Evolutionary conservation across 2,329 filamentous ascomycete genomes (phyloP), one percentile per base, ranked within the genome.

Genomic region (Stachybotrys elegans): DNA sequence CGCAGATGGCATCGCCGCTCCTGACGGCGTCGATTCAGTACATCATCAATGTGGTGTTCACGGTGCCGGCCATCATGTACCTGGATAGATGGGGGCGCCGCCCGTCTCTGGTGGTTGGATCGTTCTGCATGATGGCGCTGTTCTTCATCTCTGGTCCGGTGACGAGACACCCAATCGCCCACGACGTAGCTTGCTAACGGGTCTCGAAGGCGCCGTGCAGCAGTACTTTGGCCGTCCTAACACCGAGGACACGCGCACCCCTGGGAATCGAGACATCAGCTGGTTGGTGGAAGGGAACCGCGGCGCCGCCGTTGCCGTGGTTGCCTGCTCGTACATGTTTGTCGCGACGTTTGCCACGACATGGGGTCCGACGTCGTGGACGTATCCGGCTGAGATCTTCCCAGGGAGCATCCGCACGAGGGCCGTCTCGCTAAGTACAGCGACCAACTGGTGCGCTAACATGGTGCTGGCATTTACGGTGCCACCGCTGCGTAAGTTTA

Each of bases 21-120:
- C 64, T 79, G n/a, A 79, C 78, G 2, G 74, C 78, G 0, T 76
- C 76, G 0, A 79, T 84, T 19, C 78, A 83, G 54, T 83, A 83
- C 53, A 70, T 83, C 45, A 80, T 84, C 60, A 83, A 83, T 53
- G 77, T 83, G 0, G 65, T 67, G 14, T 65, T 81, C 48, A 83
- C 81, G 0, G 60, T 82, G 2, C 77, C 79, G 0, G 78, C 78
- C 13, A 79, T 84, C 23, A 44, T 81, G 11, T 82, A 72, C 56
- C 70, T 84, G 38, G 81, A 84, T 57, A 71, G 65, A 48, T 69
- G 76, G 51, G 79, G 79, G 34, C 76, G 81, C 8, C 76, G 81
- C 1, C 73, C 72, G 0, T 67, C 78, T 0, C 64, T 84, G 9
- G 67, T 83, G 2, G 47, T 73, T 16, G 79, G 79, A 3, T 71